Conservation (phyloP, 1,284 basidiomycete species). For the Porphyrellus sp. region DNA sequence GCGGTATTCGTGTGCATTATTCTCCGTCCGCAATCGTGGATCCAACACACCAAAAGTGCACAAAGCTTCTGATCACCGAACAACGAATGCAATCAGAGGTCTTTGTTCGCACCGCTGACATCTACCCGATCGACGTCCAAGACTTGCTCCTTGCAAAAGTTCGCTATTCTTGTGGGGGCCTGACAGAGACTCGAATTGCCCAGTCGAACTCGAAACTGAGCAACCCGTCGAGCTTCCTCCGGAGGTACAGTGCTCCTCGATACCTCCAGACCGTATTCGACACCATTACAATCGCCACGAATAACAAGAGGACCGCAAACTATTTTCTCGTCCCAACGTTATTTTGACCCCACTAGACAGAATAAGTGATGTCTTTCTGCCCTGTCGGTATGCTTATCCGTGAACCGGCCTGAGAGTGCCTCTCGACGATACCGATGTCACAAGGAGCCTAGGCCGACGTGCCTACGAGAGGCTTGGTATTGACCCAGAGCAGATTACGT, state of each 20-base stretch:
- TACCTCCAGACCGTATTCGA: slow-evolving; percentile 44
- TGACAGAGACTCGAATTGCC: slow-evolving; percentile 39
- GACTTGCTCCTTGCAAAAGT: slow-evolving; percentile 63
- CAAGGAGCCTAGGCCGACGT: slow-evolving; percentile 36
- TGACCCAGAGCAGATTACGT: slow-evolving; percentile 39
- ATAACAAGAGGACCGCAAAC: slow-evolving; percentile 45
- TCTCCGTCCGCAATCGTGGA: slow-evolving; percentile 49
- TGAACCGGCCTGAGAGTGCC: background rate
- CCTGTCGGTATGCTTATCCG: background rate
- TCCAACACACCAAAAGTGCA: slow-evolving; percentile 41
- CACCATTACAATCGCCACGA: slow-evolving; percentile 48
- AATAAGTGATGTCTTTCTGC: slow-evolving; percentile 37
- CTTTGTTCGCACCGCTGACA: slow-evolving; percentile 61
- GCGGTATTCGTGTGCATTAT: slow-evolving; percentile 64
- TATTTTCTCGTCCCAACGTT: slow-evolving; percentile 48
- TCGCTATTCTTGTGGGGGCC: slow-evolving; percentile 67
- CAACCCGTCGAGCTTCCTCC: slow-evolving; percentile 38
- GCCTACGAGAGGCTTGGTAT: slow-evolving; percentile 50
- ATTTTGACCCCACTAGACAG: slow-evolving; percentile 63
- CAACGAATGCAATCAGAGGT: slow-evolving; percentile 56
- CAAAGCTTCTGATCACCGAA: slow-evolving; percentile 47
- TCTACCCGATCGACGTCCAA: slow-evolving; percentile 61
- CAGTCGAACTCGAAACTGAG: slow-evolving; percentile 42
- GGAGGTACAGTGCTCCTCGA: slow-evolving; percentile 30
- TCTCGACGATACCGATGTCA: slow-evolving; percentile 14